Percentiles rank a stretch among this genome's conserved stretches.
Evolutionary conservation across 441 rosid genomes (phyloP).

Genomic region (Aquilaria agallochum): DNA sequence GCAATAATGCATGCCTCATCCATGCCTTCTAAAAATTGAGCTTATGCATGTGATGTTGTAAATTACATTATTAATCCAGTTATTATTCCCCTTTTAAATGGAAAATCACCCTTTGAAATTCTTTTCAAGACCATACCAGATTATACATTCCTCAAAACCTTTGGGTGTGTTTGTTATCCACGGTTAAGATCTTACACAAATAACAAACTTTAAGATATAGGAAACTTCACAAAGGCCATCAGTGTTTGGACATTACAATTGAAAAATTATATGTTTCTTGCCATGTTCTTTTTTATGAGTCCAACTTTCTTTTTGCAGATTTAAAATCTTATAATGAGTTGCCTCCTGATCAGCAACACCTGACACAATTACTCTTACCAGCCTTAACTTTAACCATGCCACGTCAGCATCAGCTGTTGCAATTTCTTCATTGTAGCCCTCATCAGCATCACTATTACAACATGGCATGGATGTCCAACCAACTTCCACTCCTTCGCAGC

Average conservation of each 20-base stretch:
- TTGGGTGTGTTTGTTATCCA: neutral
- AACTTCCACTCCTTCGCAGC: too few species aligned
- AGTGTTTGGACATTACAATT: neutral
- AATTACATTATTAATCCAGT: neutral
- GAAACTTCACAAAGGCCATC: neutral
- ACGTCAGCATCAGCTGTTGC: too few species aligned
- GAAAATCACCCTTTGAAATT: neutral
- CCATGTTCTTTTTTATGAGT: neutral
- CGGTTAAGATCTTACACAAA: neutral
- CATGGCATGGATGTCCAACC: too few species aligned
- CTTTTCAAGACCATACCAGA: neutral
- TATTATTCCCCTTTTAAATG: neutral
- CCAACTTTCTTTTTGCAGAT: too few species aligned
- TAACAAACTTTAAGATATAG: neutral
- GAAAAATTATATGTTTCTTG: neutral
- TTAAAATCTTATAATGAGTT: too few species aligned
- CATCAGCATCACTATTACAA: too few species aligned
- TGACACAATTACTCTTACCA: too few species aligned
- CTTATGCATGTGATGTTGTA: neutral
- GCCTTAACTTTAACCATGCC: too few species aligned
- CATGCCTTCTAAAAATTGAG: neutral
- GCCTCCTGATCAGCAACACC: too few species aligned
- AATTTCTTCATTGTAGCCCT: too few species aligned
- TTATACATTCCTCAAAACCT: neutral
- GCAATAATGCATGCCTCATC: neutral